Base-by-base conservation (phyloP, 805 yeast species). In the Blastobotrys americana region DNA sequence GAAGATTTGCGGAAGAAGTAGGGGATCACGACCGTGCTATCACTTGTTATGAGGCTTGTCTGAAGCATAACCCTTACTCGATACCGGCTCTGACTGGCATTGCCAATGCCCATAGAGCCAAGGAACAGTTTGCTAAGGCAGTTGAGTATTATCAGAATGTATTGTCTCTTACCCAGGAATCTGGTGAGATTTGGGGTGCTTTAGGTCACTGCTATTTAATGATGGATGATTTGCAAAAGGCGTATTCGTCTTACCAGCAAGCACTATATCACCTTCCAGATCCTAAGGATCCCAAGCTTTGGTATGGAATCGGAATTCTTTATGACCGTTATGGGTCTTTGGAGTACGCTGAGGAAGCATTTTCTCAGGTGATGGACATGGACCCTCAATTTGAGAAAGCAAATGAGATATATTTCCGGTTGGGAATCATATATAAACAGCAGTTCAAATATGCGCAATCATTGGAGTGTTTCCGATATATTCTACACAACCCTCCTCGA, bases 281-380 rank as follows among this genome's bases (percentile, higher is more conserved):
- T 59, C 94, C 96, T 39, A 86, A 87, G 55, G 97, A 89, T 44
- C 97, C 97, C 45, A 88, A 88, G 61, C 75, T 93, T 55, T 93
- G 98, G 98, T 97, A 93, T 65, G 98, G 98, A 0, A 90, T 93
- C 53, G 98, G 98, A 28, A 93, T 93, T 47, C 72, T 93, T 49
- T 93, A 93, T 64, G 98, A 93, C 65, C 73, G 98, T 43, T 93
- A 93, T 63, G 98, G 97, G 21, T 84, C 95, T 3, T 69, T 90
- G 52, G 97, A 90, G 67, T 93, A 90, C 58, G 98, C 98, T 3
- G 98, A 93, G 64, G 98, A 93, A 65, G 97, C 98, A 3, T 90
- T 93, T 68, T 94, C 94, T 35, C 80, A 95, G 56, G 98, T 93
- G 9, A 71, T 93, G 63, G 96, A 89, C 62, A 77, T 93, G 72